phyloP scores from a whole-genome alignment of 345 rosid species.

The Euphorbia peplus region DNA sequence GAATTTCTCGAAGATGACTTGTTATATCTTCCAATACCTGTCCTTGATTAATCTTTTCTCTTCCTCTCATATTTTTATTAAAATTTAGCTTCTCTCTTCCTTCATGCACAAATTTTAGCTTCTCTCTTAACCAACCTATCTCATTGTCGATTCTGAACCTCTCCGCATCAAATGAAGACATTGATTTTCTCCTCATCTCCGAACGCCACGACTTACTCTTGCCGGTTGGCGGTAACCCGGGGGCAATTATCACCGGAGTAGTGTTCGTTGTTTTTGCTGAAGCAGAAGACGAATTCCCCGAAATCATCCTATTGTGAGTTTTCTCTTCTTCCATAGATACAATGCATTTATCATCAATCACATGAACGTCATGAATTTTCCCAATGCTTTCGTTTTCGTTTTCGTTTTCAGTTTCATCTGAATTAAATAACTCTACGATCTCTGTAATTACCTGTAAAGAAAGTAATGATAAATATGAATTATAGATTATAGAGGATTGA shows the following conservation, averaged over 20 bases:
- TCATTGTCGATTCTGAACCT: constrained; percentile 58
- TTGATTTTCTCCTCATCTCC: constrained; percentile 52
- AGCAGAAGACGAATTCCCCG: no score
- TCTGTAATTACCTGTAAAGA: no score
- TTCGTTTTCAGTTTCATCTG: constrained; percentile 22
- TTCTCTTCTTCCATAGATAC: constrained; percentile 9
- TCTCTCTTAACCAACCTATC: constrained; percentile 58
- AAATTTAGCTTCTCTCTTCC: constrained; percentile 49
- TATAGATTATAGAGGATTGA: no score
- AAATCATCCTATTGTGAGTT: constrained; percentile 14
- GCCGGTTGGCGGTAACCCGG: constrained; percentile 27
- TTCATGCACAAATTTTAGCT: constrained; percentile 48
- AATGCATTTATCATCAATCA: constrained; percentile 48
- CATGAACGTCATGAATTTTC: constrained; percentile 52
- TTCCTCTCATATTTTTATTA: constrained; percentile 33
- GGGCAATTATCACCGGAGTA: constrained; percentile 21
- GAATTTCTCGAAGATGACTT: constrained; percentile 48
- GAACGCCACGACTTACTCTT: constrained; percentile 25
- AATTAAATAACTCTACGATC: constrained; percentile 2
- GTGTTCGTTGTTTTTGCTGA: constrained; percentile 14
- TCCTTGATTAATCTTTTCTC: constrained; percentile 31
- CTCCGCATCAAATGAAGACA: constrained; percentile 69
- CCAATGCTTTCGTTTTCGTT: background rate
- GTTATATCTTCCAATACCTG: constrained; percentile 45
- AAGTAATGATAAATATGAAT: no score